phyloP scores from a whole-genome alignment of 805 yeast genomes.

The Babjeviella inositovora region DNA sequence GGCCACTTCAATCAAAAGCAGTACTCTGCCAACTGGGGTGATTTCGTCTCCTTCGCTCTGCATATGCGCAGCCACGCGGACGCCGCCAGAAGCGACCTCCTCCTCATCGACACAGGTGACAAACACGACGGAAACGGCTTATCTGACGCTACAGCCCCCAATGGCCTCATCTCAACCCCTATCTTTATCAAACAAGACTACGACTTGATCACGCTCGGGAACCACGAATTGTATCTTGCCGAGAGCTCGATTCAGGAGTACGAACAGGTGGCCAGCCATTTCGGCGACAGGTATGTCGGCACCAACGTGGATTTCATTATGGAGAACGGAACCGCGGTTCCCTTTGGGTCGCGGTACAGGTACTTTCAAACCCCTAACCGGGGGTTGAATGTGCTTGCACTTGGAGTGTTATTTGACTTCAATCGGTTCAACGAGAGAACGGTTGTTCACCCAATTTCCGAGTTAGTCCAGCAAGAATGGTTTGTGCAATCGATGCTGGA shows the following conservation, averaged over 20 bases:
- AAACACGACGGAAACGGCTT: constrained; percentile 91
- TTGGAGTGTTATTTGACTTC: constrained; percentile 76
- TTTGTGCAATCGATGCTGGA: constrained; percentile 26
- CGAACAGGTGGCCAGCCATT: constrained; percentile 37
- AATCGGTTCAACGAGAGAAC: constrained; percentile 39
- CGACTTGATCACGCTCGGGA: constrained; percentile 76
- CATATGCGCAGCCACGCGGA: constrained; percentile 30
- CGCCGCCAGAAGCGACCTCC: constrained; percentile 34
- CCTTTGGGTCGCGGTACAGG: constrained; percentile 54
- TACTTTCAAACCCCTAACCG: constrained; percentile 49
- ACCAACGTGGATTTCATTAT: constrained; percentile 51
- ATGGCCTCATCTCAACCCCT: constrained; percentile 46
- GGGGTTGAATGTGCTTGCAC: constrained; percentile 35
- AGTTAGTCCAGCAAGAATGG: constrained; percentile 46
- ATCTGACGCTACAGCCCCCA: constrained; percentile 61
- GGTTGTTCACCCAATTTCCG: constrained; percentile 44
- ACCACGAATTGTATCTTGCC: constrained; percentile 72
- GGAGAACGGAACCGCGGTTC: constrained; percentile 26
- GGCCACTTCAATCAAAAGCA: constrained; percentile 73
- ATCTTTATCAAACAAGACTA: constrained; percentile 52
- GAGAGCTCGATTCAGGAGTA: constrained; percentile 53
- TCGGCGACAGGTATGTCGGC: constrained; percentile 48
- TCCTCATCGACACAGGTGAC: constrained; percentile 82
- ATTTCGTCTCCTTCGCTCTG: constrained; percentile 52
- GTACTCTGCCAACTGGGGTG: constrained; percentile 88